Evolutionary conservation across 352 stramenopile species (phyloP).

Genomic region (Pythium myriotylum): DNA sequence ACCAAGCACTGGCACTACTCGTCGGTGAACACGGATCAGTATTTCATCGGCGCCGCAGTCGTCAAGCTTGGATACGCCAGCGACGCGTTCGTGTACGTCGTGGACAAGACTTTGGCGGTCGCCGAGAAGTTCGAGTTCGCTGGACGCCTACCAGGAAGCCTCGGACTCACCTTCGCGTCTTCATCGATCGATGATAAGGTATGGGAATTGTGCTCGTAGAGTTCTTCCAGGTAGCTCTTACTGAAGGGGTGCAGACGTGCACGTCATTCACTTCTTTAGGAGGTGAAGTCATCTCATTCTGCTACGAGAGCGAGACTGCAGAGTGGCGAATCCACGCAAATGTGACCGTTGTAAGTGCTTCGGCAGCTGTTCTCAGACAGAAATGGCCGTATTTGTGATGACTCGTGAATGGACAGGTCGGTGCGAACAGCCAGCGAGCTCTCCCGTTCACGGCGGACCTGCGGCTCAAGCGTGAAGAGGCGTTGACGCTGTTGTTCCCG

Average conservation of each 20-base stretch:
- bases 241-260: conserved; percentile 33
- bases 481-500: conserved; percentile 41
- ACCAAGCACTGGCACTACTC: conserved; percentile 55
- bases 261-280: conserved; percentile 26
- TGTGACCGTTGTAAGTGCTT: conserved; percentile 23
- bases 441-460: conserved; percentile 28
- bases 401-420: conserved; percentile 19
- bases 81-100: conserved; percentile 48
- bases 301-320: conserved; percentile 21
- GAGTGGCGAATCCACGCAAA: conserved; percentile 35
- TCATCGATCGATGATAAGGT: conserved; percentile 44
- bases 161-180: conserved; percentile 37
- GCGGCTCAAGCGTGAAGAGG: conserved; percentile 33
- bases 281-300: conserved; percentile 32
- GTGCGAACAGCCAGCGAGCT: conserved; percentile 4
- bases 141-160: conserved; percentile 28
- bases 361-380: background rate
- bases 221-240: too few relatives aligned
- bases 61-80: conserved; percentile 48
- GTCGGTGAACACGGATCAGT: conserved; percentile 38
- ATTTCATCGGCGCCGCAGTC: conserved; percentile 44
- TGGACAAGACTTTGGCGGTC: conserved; percentile 36
- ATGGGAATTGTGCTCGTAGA: background rate
- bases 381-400: background rate
- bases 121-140: conserved; percentile 46